These are phyloP conservation scores for Candida railenensis DNA, from an alignment of 805 yeast species.

Conservation along the genomic window DNA sequence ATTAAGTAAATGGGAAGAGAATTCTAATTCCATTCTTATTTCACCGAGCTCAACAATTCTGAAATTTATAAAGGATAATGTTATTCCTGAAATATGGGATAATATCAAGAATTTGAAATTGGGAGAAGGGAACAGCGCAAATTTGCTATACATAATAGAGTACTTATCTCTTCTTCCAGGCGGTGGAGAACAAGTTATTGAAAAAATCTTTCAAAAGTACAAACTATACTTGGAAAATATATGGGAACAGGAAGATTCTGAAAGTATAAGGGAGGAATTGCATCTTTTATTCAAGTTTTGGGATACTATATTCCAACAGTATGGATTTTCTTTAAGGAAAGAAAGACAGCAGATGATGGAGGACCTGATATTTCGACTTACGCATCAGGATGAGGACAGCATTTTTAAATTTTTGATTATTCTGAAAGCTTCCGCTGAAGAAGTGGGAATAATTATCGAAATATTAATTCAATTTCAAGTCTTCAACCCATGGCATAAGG, in stretches of 20 bases:
- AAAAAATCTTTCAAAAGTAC: neutral
- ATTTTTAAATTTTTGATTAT: neutral
- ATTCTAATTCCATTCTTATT: neutral
- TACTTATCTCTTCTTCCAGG: neutral
- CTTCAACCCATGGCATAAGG: constrained; percentile 38
- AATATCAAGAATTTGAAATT: neutral
- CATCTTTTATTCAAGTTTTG: constrained; percentile 1
- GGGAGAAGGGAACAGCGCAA: neutral
- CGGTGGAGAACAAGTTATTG: neutral
- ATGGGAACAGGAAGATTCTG: neutral
- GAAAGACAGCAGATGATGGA: neutral
- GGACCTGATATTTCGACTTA: neutral
- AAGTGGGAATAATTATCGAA: neutral
- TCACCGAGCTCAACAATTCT: neutral
- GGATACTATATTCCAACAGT: neutral
- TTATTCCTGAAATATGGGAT: neutral
- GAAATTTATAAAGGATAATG: neutral
- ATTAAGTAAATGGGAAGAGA: neutral
- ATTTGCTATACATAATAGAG: neutral
- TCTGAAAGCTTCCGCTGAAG: neutral
- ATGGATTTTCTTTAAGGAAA: neutral
- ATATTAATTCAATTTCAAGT: constrained; percentile 28
- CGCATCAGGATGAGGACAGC: neutral
- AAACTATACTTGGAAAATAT: neutral
- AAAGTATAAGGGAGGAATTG: neutral